Evolutionary conservation across 2,329 filamentous ascomycete species (phyloP).

Genomic region (Talaromyces sp.): DNA sequence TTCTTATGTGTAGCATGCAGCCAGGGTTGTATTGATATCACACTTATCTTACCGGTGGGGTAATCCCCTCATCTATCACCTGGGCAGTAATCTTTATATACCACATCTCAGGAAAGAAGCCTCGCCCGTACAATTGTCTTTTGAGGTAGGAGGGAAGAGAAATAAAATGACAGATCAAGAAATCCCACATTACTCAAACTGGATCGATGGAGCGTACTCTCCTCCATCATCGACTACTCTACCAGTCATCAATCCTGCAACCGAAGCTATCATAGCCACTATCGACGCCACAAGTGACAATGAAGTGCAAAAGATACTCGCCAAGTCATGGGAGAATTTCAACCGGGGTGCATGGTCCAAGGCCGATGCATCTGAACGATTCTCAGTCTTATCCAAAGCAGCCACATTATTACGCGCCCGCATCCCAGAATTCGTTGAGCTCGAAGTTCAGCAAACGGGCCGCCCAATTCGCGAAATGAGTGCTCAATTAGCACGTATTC

Average conservation of each 20-base stretch:
- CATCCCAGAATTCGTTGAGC: constrained; percentile 53
- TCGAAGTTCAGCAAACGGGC: constrained; percentile 65
- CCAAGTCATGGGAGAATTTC: constrained; percentile 34
- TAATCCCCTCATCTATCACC: constrained; percentile 1
- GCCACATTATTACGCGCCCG: constrained; percentile 50
- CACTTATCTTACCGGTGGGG: constrained; percentile 2
- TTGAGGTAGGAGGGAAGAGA: not conserved
- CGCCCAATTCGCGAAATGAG: constrained; percentile 65
- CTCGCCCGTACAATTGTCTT: not conserved
- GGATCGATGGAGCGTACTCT: constrained; percentile 26
- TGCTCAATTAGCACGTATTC: constrained; percentile 57
- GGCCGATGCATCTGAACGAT: constrained; percentile 53
- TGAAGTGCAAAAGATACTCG: constrained; percentile 50
- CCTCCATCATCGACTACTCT: constrained; percentile 17
- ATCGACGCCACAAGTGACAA: constrained; percentile 54
- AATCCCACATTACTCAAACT: constrained; percentile 26
- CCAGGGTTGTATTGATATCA: not conserved
- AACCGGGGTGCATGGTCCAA: constrained; percentile 53
- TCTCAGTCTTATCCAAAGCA: constrained; percentile 57
- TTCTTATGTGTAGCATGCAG: not conserved
- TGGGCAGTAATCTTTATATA: not conserved
- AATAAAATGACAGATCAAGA: not conserved
- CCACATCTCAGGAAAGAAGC: not conserved
- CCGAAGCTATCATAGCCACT: constrained; percentile 26
- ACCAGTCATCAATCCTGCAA: constrained; percentile 28